Evolutionary conservation across 2,329 filamentous ascomycete species (phyloP), one percentile per base, ranked within the genome.

Genomic region (Penicillium vulpinum): DNA sequence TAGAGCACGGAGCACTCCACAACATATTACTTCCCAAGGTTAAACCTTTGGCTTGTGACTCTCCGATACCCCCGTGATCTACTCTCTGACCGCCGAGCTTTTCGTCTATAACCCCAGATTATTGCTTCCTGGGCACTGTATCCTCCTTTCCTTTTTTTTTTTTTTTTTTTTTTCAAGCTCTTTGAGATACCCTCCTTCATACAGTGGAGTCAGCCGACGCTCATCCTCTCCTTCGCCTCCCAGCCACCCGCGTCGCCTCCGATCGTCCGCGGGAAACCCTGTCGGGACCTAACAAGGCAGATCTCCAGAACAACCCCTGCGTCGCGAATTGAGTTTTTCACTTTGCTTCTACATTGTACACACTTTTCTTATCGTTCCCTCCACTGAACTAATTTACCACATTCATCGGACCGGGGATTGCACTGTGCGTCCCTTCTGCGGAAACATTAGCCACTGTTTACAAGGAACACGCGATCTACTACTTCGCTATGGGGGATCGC

Each of bases 401-500:
- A 21, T 16, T 40, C 45, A 26, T 45, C 15, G 29, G 21, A 22
- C n/a, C 26, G n/a, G 31, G n/a, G 11, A 31, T 39, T 33, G n/a
- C n/a, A 35, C 22, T 54, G 10, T 16, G 28, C 33, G 26, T 15
- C 36, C 45, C 28, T 53, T 28, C 41, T 49, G 54, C 54, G 55
- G 54, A 60, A 55, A 62, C 51, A 18, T 51, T 45, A 54, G 28
- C 56, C 53, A 55, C 38, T 43, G 28, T 41, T 54, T 40, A 49
- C 44, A 49, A 57, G 56, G 51, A 59, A 49, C 46, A 51, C 31
- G 33, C 47, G 47, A 51, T 48, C 55, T 43, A 33, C 31, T 53
- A 38, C 39, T 35, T 39, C 44, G 65, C 46, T 18, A 75, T 75
- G 73, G 68, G 67, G 58, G 72, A 72, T 59, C 69, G 62, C 54